A percentile compares a stretch with the other conserved stretches of the same genome.
Conservation (phyloP, 345 rosid genomes). For the thale cress (Arabidopsis thaliana) region TAIR10.1 NC_003070.9:27026001-27026500, state of each 20-base stretch:
- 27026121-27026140: conserved; percentile 73
- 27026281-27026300: conserved; percentile 40
- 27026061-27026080: conserved; percentile 58
- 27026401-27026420: not conserved
- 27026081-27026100: conserved; percentile 76
- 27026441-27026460: not conserved
- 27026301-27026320: conserved; percentile 40
- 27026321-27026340: not conserved
- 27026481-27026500: too few species aligned
- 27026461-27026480: not conserved
- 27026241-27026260: conserved; percentile 33
- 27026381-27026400: not conserved
- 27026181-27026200: conserved; percentile 83
- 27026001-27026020: conserved; percentile 81
- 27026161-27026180: conserved; percentile 91
- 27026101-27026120: conserved; percentile 81
- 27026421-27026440: not conserved
- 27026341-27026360: not conserved
- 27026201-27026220: conserved; percentile 45
- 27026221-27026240: conserved; percentile 46
- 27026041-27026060: conserved; percentile 73
- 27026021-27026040: conserved; percentile 84
- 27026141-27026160: conserved; percentile 79
- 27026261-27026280: conserved; percentile 41
- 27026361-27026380: not conserved